Evolutionary conservation across 2,329 filamentous ascomycete genomes (phyloP), one percentile per base, ranked within the genome.

Genomic region (Paraphoma sp.): DNA sequence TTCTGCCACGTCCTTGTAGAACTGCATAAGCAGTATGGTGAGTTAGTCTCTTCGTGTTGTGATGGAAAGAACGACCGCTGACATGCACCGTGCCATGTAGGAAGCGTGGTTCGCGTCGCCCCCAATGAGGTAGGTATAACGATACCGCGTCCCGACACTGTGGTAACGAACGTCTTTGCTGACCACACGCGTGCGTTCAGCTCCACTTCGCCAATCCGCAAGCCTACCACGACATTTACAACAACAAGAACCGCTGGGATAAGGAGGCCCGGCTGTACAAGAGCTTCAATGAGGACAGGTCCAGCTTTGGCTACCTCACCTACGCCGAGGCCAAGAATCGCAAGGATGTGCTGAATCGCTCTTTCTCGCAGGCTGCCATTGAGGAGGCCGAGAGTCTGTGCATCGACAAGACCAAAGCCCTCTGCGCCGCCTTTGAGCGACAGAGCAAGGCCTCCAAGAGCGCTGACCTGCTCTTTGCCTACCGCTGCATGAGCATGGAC

Each of bases 191-290:
- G n/a, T 7, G 23, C 40, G 74, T 48, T 23, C 53, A 80, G 76
- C 74, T 81, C 31, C 78, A 81, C 56, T 81, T 81, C 65, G 73
- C 72, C 9, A 69, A 75, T 16, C 79, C 80, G 1, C 48, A 72
- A 8, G 78, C 75, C 23, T 81, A 80, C 60, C 67, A 78, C 57
- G 77, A 78, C 38, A 81, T 81, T 38, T 81, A 81, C 64, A 78
- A 75, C 59, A 69, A 69, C 48, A 71, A 68, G 41, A 76, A 77
- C 45, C 69, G 72, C 14, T 80, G 78, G 78, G 73, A 80, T 54
- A 81, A 82, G 52, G 78, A 81, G 42, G 59, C 59, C 1, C 54
- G 41, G 0, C 63, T 80, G 1, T 82, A 82, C 57, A 64, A 69
- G 16, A 70, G 70, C 41, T 81, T 82, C 57, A 74, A 75, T 51